Evolutionary conservation across 441 rosid species (phyloP).

Genomic region (Biscutella auriculata): DNA sequence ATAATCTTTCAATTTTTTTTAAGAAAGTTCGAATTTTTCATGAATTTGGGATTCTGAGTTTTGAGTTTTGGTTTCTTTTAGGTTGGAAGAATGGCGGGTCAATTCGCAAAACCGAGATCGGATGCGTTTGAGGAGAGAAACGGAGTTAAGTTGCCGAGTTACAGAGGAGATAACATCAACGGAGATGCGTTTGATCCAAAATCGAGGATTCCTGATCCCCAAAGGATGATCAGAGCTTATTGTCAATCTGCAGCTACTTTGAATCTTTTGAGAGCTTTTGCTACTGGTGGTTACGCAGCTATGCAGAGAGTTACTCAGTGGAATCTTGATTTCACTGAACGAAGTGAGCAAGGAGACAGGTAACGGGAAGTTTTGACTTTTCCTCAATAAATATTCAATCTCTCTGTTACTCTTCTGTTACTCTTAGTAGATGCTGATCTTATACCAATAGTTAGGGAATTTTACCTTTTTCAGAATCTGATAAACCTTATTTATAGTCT

Average conservation of each 20-base stretch:
- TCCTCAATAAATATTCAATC: too few species aligned
- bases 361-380: too few species aligned
- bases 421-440: too few species aligned
- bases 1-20: too few species aligned
- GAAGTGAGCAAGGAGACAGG: conserved; percentile 80
- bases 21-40: too few species aligned
- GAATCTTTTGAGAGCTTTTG: conserved; percentile 79
- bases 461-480: too few species aligned
- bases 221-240: conserved; percentile 71
- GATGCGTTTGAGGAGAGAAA: conserved; percentile 51
- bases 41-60: too few species aligned
- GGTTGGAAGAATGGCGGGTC: conserved; percentile 98
- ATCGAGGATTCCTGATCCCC: conserved; percentile 68
- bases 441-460: neutral
- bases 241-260: conserved; percentile 68
- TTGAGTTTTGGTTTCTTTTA: conserved; percentile 9
- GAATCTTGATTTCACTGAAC: conserved; percentile 78
- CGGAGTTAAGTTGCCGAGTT: conserved; percentile 66
- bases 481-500: neutral
- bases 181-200: conserved; percentile 64
- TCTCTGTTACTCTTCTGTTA: too few species aligned
- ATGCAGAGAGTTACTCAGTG: conserved; percentile 84
- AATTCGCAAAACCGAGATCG: conserved; percentile 80
- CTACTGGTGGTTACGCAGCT: conserved; percentile 85
- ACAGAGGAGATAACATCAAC: conserved; percentile 78